These are phyloP conservation scores for Colletotrichum australisinense DNA, from an alignment of 2,329 filamentous ascomycete genomes.

Conservation along the genomic window DNA sequence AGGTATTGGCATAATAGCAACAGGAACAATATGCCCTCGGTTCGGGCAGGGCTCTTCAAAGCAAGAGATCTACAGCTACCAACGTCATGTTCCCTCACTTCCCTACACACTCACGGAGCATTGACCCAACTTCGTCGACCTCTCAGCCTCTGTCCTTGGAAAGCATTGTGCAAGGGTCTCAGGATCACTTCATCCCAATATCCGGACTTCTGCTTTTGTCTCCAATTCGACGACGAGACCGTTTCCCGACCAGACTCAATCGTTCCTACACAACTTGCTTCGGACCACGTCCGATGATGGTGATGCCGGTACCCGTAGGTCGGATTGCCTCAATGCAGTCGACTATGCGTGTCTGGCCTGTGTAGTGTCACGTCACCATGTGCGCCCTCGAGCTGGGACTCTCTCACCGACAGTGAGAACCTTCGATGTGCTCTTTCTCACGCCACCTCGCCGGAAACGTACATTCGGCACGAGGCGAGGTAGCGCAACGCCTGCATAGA, in stretches of 20 bases:
- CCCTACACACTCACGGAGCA: neutral
- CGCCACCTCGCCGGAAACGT: constrained; percentile 2
- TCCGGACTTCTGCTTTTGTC: neutral
- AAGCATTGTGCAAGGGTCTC: neutral
- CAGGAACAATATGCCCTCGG: constrained; percentile 1
- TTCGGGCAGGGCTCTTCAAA: neutral
- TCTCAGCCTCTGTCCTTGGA: constrained; percentile 5
- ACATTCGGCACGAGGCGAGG: neutral
- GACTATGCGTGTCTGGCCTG: neutral
- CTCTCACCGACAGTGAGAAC: neutral
- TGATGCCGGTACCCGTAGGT: neutral
- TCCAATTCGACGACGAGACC: neutral
- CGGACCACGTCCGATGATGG: neutral
- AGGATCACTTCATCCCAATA: neutral
- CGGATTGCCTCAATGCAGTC: neutral
- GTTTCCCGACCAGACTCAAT: constrained; percentile 1
- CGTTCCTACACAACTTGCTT: neutral
- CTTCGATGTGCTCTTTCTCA: neutral
- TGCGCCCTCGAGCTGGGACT: neutral
- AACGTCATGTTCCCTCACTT: constrained; percentile 29
- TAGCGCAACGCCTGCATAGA: constrained; percentile 1
- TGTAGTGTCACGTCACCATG: neutral
- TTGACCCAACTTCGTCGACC: neutral
- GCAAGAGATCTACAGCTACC: constrained; percentile 18
- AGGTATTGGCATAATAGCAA: neutral